Evolutionary conservation across 2,329 filamentous ascomycete genomes (phyloP), one percentile per base, ranked within the genome.

Genomic region (Curvularia eragrostidis): DNA sequence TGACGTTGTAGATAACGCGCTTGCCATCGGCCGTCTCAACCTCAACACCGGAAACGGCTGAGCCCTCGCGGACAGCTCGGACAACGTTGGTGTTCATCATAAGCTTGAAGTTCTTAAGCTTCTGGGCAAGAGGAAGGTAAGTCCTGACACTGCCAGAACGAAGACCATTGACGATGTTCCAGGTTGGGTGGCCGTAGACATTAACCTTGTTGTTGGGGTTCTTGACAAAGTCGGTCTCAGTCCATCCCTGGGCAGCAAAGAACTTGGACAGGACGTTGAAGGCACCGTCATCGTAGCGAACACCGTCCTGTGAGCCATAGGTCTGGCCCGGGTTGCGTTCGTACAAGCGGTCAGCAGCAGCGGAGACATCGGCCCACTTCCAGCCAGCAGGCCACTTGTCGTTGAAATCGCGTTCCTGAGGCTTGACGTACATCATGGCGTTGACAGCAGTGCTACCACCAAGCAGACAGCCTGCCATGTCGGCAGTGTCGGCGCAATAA

Each of bases 351-450:
- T 83, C 76, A 8, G 87, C 85, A 5, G 89, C 84, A 24, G 78
- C 71, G 48, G 78, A 75, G 70, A 91, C 83, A 66, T 91, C 88
- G 12, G 77, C 70, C 43, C 84, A 82, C 73, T 89, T 87, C 89
- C 89, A 93, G 44, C 89, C 89, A 2, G 77, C 63, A 1, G 89
- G 89, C 79, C 90, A 92, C 72, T 89, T 89, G 70, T 86, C 83
- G 69, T 91, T 86, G 78, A 89, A 92, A 71, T 92, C 90, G 6
- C 64, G 59, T 21, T 71, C 64, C 21, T 73, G 69, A 15, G 74
- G 74, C 51, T 58, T 70, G 49, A 76, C 73, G 30, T 67, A 73
- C 69, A 74, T 76, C 66, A 74, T 67, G 15, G 70, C 70, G 65
- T 90, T 91, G 68, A 90, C 80, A 18, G 85, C 83, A 1, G 85